phyloP scores from a whole-genome alignment of 257 asterid species.

The Paraleonurus japonicus region DNA sequence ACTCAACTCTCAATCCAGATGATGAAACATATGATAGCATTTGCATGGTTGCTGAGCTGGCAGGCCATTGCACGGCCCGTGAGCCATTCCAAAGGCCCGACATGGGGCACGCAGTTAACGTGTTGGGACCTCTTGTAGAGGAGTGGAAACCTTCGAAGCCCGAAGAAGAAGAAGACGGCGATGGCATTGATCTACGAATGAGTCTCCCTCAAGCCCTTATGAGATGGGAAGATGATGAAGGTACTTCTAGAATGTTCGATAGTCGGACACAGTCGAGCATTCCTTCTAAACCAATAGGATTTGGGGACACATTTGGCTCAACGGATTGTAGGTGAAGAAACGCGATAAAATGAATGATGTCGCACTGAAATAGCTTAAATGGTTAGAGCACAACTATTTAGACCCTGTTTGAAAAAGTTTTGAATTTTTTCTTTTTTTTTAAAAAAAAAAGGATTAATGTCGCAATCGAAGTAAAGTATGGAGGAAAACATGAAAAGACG shows the following conservation, averaged over 20 bases:
- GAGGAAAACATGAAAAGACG: neutral
- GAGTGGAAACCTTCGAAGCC: constrained; percentile 68
- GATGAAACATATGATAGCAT: constrained; percentile 71
- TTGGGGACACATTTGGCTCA: constrained; percentile 61
- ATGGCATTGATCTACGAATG: constrained; percentile 60
- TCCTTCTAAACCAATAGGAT: constrained; percentile 64
- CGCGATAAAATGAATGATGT: neutral
- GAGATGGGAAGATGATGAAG: constrained; percentile 84
- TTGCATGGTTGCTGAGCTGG: constrained; percentile 80
- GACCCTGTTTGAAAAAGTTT: too few species aligned
- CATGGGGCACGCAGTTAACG: constrained; percentile 89
- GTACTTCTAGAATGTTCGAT: constrained; percentile 81
- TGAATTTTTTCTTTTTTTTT: too few species aligned
- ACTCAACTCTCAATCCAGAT: constrained; percentile 57
- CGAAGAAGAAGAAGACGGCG: constrained; percentile 50
- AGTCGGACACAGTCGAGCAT: constrained; percentile 70
- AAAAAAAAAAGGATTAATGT: too few species aligned
- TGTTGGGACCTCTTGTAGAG: constrained; percentile 81
- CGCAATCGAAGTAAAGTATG: neutral
- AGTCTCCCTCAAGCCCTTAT: constrained; percentile 83
- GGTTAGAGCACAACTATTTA: too few species aligned
- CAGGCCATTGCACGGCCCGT: constrained; percentile 85
- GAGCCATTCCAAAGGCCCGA: constrained; percentile 89
- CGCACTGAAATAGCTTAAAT: too few species aligned
- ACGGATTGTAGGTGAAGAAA: constrained; percentile 57